phyloP scores from a whole-genome alignment of 2,329 filamentous ascomycete genomes.

The Fusarium nygamai region DNA sequence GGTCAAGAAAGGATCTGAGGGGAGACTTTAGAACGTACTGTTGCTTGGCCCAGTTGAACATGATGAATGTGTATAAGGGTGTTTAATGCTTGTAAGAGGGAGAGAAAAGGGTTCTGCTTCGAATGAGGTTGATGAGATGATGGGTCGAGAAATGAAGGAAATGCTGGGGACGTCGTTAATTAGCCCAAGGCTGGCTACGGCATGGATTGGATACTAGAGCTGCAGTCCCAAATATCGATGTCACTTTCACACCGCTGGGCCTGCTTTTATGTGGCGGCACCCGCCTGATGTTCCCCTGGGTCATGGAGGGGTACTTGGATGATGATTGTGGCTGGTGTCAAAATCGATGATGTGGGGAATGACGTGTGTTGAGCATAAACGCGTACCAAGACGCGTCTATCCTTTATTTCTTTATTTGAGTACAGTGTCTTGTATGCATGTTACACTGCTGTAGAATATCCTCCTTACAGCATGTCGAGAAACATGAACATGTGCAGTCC shows the following conservation, averaged over 20 bases:
- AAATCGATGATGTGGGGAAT: conserved; percentile 23
- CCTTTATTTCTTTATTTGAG: too few relatives aligned
- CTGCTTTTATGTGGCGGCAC: conserved; percentile 18
- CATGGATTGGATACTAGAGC: not conserved
- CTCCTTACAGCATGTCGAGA: not conserved
- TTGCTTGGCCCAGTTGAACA: conserved; percentile 96
- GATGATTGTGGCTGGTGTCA: conserved; percentile 26
- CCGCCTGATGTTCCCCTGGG: not conserved
- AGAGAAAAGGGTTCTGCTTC: conserved; percentile 6
- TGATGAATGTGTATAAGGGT: conserved; percentile 53
- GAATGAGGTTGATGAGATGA: conserved; percentile 23
- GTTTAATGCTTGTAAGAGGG: not conserved
- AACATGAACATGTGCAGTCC: not conserved
- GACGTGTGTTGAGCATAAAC: conserved; percentile 31
- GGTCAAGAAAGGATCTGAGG: conserved; percentile 8
- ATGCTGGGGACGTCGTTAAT: conserved; percentile 35
- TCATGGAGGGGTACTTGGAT: conserved; percentile 29
- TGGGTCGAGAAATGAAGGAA: conserved; percentile 36
- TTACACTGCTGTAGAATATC: not conserved
- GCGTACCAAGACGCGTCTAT: conserved; percentile 31
- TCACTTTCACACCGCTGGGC: conserved; percentile 38
- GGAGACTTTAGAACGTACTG: conserved; percentile 66
- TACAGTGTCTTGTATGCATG: not conserved
- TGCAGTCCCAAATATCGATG: conserved; percentile 20
- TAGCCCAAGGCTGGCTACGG: conserved; percentile 10